Evolutionary conservation across 2,329 filamentous ascomycete species (phyloP).

Genomic region (Ophiostoma novo-ulmi): DNA sequence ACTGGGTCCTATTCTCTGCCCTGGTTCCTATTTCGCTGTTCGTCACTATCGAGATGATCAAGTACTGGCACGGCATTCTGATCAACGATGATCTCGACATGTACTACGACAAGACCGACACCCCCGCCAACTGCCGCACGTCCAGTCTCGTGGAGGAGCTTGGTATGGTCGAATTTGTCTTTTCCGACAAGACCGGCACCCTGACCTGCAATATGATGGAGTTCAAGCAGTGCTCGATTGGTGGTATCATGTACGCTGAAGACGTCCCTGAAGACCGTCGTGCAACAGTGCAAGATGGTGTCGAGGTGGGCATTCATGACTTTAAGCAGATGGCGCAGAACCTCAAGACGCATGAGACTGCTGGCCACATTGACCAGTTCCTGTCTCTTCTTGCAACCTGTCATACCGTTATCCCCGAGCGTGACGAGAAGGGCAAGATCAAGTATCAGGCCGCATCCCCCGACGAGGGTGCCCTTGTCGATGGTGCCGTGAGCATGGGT

Average conservation of each 20-base stretch:
- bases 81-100: slow-evolving; percentile 98
- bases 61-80: slow-evolving; percentile 95
- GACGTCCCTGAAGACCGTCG: slow-evolving; percentile 87
- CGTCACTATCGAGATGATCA: slow-evolving; percentile 94
- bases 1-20: slow-evolving; percentile 97
- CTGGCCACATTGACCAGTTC: slow-evolving; percentile 67
- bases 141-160: slow-evolving; percentile 95
- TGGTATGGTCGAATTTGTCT: slow-evolving; percentile 97
- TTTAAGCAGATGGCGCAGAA: slow-evolving; percentile 73
- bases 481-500: slow-evolving; percentile 78
- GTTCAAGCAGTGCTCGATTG: slow-evolving; percentile 91
- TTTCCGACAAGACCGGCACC: slow-evolving; percentile 90
- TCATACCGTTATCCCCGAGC: slow-evolving; percentile 95
- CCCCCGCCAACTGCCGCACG: slow-evolving; percentile 89
- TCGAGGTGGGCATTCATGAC: slow-evolving; percentile 75
- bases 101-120: slow-evolving; percentile 93
- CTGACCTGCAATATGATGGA: slow-evolving; percentile 95
- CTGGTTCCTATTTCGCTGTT: slow-evolving; percentile 96
- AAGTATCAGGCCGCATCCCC: slow-evolving; percentile 98
- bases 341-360: slow-evolving; percentile 49
- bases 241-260: slow-evolving; percentile 87
- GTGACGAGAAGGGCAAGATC: slow-evolving; percentile 73
- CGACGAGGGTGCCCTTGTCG: slow-evolving; percentile 92
- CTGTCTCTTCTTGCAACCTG: slow-evolving; percentile 81
- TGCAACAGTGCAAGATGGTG: slow-evolving; percentile 70